Base-by-base conservation (phyloP, 148 eudicot species). In the Gaultheria prostrata region DNA sequence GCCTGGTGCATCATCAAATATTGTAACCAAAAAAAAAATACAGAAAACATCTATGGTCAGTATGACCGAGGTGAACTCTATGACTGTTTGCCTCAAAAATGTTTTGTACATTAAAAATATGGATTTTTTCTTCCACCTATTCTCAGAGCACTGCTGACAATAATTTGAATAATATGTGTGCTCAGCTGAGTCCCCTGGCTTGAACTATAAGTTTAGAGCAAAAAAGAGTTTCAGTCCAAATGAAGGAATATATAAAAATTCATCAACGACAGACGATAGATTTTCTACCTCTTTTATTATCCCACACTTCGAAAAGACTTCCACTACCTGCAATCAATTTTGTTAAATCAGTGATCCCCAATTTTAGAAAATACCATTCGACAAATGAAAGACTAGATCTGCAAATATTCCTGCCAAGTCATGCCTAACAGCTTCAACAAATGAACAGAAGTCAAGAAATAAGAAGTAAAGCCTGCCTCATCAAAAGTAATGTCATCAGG, bases 271-370 rank as follows among this genome's bases (percentile, higher is more conserved):
- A 50, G 18, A 53, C 8, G 35, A 72, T 33, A 51, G 21, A 32
- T 76, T 75, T 8, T 90, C 4, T 76, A 95, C 99, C 94, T 97
- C 99, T 90, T 92, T 97, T 84, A 97, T 89, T 84, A 97, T 91
- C 82, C 99, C 99, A 84, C 97, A 97, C 89, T 95, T 95, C 43
- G 99, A 93, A 86, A 97, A 97, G 28, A 93, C 98, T 88, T 97
- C 98, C 73, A 91, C 98, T 49, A 95, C 86, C 99, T 97, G 91
- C 87, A 88, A 21, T 73, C 73, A 28, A 84, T 51, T 53, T 50
- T 63, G 30, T 51, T 30, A 86, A 45, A 76, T 83, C 30, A 84
- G 82, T 76, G 33, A 63, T 82, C 65, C n/a, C 75, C 24, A 18
- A 77, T 39, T 65, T 39, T 54, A 67, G 78, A n/a, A 49, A 53